Evolutionary conservation across 495 filamentous ascomycete genomes (phyloP), one percentile per base, ranked within the genome.

Genomic region (Neurospora sp.): DNA sequence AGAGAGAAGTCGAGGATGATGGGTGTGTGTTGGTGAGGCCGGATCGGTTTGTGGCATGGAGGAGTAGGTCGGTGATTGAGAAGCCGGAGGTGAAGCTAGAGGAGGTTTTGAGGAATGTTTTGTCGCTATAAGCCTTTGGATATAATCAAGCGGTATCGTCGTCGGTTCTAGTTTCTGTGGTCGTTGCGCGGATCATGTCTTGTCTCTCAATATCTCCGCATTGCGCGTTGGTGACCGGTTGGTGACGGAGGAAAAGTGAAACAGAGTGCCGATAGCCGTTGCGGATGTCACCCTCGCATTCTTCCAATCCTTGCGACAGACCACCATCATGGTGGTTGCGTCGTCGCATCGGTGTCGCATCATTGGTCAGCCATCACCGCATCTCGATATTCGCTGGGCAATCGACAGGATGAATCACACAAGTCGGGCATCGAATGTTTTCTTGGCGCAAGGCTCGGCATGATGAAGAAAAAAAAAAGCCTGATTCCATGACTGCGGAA

Each of bases 21-120:
- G 84, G 84, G n/a, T 83, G 80, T 8, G 71, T 86, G 12, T 72
- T 85, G 37, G 82, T 83, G 8, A 71, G 84, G 9, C 84, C 83
- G 8, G 83, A 86, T 74, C 75, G 79, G 27, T 84, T 83, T 70
- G 80, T 86, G 8, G 81, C 81, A 3, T 86, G 83, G 83, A 70
- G 84, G 71, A 78, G 74, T 5, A 73, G 77, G 41, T 61, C 69
- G 45, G 78, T 78, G 76, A 70, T 77, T 70, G 72, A 31, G 27
- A 73, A 76, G 18, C 71, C 76, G 18, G 41, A 53, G 40, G 68
- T 40, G 22, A 74, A 71, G 69, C 70, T 80, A 73, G 83, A 65
- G 77, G 42, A 59, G 39, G 77, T 79, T 27, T 75, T 79, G 76
- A 75, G 39, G 70, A 70, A 16, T 3, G 59, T 80, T 10, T 72